These are phyloP conservation scores for Deinandra increscens DNA, from an alignment of 129 eudicot genomes.

Conservation along the genomic window DNA sequence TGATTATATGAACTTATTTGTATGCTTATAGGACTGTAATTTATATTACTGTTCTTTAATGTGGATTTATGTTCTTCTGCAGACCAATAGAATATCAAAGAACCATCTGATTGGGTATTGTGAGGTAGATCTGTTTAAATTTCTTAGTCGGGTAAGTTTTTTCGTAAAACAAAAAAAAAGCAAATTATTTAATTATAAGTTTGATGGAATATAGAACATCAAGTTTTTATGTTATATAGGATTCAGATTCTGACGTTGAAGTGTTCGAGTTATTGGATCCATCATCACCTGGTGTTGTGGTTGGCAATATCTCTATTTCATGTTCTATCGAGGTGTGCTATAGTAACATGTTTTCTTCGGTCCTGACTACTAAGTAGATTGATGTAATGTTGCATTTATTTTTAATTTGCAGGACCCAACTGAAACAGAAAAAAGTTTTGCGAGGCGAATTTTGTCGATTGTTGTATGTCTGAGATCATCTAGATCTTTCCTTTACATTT, in stretches of 20 bases:
- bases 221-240: slow-evolving; percentile 45
- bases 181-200: neutral
- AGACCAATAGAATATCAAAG: slow-evolving; percentile 81
- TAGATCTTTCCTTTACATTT: slow-evolving; percentile 3
- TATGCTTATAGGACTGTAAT: slow-evolving; percentile 11
- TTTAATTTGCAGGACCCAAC: slow-evolving; percentile 65
- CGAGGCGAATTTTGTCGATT: slow-evolving; percentile 67
- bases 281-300: slow-evolving; percentile 48
- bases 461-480: slow-evolving; percentile 52
- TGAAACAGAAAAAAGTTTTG: slow-evolving; percentile 87
- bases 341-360: slow-evolving; percentile 1
- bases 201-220: slow-evolving; percentile 8
- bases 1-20: neutral
- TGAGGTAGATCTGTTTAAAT: slow-evolving; percentile 74
- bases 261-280: slow-evolving; percentile 68
- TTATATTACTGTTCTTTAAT: neutral
- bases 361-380: neutral
- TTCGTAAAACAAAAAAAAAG: neutral
- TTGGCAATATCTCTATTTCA: slow-evolving; percentile 66
- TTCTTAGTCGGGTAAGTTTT: slow-evolving; percentile 64
- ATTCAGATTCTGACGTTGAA: slow-evolving; percentile 50
- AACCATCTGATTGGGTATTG: slow-evolving; percentile 81
- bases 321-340: slow-evolving; percentile 77
- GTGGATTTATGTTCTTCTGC: slow-evolving; percentile 24
- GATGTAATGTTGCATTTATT: neutral